These are phyloP conservation scores for Parastagonospora nodorum DNA, from an alignment of 2,329 filamentous ascomycete genomes.

Conservation along the genomic window DNA sequence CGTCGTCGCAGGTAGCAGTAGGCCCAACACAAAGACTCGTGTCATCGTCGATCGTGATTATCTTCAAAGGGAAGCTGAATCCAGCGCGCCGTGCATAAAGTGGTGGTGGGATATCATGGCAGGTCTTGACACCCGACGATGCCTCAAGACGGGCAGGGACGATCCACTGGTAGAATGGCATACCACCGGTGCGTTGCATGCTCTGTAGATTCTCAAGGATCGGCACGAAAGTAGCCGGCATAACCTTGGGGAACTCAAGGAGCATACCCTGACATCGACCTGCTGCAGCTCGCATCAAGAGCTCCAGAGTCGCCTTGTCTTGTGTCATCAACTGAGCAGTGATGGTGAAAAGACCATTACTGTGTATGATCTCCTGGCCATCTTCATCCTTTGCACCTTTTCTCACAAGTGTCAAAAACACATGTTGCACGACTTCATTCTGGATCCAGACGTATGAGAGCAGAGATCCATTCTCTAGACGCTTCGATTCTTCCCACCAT, in stretches of 20 bases:
- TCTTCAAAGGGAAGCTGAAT: slow-evolving; percentile 27
- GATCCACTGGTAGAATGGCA: slow-evolving; percentile 38
- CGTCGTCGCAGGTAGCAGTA: slow-evolving; percentile 18
- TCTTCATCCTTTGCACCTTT: slow-evolving; percentile 13
- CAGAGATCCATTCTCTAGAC: slow-evolving; percentile 29
- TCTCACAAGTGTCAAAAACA: slow-evolving; percentile 31
- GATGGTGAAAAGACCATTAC: slow-evolving; percentile 15
- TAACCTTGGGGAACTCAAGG: slow-evolving; percentile 33
- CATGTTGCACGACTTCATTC: slow-evolving; percentile 18
- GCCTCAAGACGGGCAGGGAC: slow-evolving; percentile 18
- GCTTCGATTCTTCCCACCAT: slow-evolving; percentile 39
- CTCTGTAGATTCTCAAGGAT: slow-evolving; percentile 30
- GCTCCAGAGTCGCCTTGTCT: slow-evolving; percentile 15
- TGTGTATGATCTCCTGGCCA: slow-evolving; percentile 9
- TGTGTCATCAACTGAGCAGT: slow-evolving; percentile 17
- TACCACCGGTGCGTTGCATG: slow-evolving; percentile 28
- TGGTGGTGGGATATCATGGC: slow-evolving; percentile 29
- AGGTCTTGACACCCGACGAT: not conserved
- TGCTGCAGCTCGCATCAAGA: slow-evolving; percentile 15
- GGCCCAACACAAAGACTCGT: slow-evolving; percentile 12
- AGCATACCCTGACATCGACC: slow-evolving; percentile 18
- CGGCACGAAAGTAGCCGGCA: slow-evolving; percentile 38
- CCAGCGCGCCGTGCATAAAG: slow-evolving; percentile 25
- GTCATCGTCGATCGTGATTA: slow-evolving; percentile 15
- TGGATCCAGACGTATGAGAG: slow-evolving; percentile 31